Conservation (phyloP, 106 monocot genomes). For the Allium fistulosum region DNA sequence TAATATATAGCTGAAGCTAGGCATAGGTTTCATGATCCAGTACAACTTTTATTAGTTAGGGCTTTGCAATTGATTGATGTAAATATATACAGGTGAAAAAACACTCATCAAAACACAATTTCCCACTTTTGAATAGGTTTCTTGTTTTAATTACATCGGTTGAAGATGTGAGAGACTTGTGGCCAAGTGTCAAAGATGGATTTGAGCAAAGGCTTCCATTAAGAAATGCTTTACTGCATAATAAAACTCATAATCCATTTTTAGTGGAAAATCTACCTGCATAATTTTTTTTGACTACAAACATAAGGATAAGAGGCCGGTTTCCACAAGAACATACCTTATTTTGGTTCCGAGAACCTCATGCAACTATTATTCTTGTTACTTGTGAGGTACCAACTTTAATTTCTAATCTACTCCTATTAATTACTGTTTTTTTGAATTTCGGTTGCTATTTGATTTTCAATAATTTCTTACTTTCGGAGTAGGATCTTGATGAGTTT, state of each 20-base stretch:
- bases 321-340: too few relatives aligned
- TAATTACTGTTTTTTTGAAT: background rate
- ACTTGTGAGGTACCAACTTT: slow-evolving; percentile 74
- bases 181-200: too few relatives aligned
- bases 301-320: too few relatives aligned
- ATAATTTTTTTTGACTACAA: too few relatives aligned
- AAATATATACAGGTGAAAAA: too few relatives aligned
- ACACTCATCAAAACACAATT: too few relatives aligned
- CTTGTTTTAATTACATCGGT: slow-evolving; percentile 27
- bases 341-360: slow-evolving; percentile 97
- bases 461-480: slow-evolving; percentile 2
- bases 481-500: slow-evolving; percentile 93
- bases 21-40: too few relatives aligned
- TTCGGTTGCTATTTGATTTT: background rate
- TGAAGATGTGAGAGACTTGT: slow-evolving; percentile 97
- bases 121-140: too few relatives aligned
- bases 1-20: too few relatives aligned
- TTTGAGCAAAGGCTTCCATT: slow-evolving; percentile 77
- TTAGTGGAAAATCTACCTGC: slow-evolving; percentile 64
- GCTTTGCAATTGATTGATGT: too few relatives aligned
- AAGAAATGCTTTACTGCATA: slow-evolving; percentile 71
- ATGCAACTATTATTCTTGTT: slow-evolving; percentile 91
- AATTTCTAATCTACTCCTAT: background rate
- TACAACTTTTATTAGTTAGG: too few relatives aligned
- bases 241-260: slow-evolving; percentile 80